Conservation (phyloP, 345 rosid genomes). For the thale cress (Arabidopsis thaliana) region TAIR10.1 NC_003075.7:11992501-11993000, state of each 20-base stretch:
- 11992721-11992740: conserved; percentile 80
- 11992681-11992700: conserved; percentile 88
- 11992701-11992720: conserved; percentile 83
- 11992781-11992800: conserved; percentile 94
- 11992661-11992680: conserved; percentile 61
- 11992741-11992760: conserved; percentile 78
- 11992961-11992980: conserved; percentile 82
- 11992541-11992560: conserved; percentile 93
- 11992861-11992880: neutral
- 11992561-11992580: conserved; percentile 54
- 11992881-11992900: neutral
- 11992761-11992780: conserved; percentile 86
- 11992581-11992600: conserved; percentile 9
- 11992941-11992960: conserved; percentile 99
- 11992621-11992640: conserved; percentile 49
- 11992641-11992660: conserved; percentile 81
- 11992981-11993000: conserved; percentile 85
- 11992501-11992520: conserved; percentile 88
- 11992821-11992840: conserved; percentile 91
- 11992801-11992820: conserved; percentile 96
- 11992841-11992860: conserved; percentile 10
- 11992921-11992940: conserved; percentile 66
- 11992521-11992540: conserved; percentile 98
- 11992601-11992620: neutral
- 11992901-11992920: neutral